Evolutionary conservation across 75 land plant genomes (phyloP).

Genomic region (Ceratopteris richardii): DNA sequence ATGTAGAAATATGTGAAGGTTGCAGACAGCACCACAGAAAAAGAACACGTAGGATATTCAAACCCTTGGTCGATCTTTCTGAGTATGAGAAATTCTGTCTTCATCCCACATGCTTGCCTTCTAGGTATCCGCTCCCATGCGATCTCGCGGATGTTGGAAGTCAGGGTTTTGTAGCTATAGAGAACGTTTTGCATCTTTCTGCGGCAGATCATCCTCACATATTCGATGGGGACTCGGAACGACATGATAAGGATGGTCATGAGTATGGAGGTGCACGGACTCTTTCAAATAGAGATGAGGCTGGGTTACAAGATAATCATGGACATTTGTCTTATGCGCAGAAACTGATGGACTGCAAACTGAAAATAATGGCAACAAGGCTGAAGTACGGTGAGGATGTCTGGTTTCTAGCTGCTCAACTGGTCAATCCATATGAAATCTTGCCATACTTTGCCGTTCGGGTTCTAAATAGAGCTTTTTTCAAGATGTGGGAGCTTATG

Average conservation of each 20-base stretch:
- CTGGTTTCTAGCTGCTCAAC: slow-evolving; percentile 6
- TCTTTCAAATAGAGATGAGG: too few relatives aligned
- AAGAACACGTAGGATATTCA: neutral
- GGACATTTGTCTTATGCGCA: neutral
- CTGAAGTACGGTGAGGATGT: slow-evolving; percentile 10
- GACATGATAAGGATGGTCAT: neutral
- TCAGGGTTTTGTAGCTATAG: neutral
- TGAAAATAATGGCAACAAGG: slow-evolving; percentile 8
- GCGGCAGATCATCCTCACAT: neutral
- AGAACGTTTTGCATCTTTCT: neutral
- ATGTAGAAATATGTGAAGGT: too few relatives aligned
- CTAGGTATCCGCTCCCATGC: neutral
- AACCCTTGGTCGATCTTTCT: slow-evolving; percentile 7
- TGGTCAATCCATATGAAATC: slow-evolving; percentile 13
- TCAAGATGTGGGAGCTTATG: slow-evolving; percentile 19
- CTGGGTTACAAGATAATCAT: too few relatives aligned
- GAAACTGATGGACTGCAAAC: slow-evolving; percentile 2
- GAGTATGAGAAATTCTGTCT: slow-evolving; percentile 4
- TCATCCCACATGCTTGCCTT: neutral
- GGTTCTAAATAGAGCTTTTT: slow-evolving; percentile 11
- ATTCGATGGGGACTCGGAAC: neutral
- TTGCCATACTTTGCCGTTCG: slow-evolving; percentile 3
- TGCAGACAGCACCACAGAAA: too few relatives aligned
- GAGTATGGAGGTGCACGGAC: neutral
- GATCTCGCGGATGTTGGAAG: neutral